phyloP scores from a whole-genome alignment of 768 basidiomycete species.

The Cubamyces sp. region DNA sequence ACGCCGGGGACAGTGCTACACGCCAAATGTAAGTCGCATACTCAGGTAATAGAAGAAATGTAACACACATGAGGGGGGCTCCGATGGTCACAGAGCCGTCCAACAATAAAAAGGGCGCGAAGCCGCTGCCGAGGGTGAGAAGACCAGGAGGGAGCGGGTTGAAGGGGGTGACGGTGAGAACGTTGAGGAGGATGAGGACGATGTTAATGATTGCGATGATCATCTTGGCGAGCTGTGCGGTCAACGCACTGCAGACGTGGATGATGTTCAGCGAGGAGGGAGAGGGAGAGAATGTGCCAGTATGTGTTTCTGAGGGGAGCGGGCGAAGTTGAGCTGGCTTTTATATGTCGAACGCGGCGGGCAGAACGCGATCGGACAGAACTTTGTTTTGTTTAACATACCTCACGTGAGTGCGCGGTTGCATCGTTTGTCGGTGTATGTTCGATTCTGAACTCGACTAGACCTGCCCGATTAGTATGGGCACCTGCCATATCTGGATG shows the following conservation, averaged over 20 bases:
- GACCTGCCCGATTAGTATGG: neutral
- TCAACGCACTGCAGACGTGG: neutral
- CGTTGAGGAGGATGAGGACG: slow-evolving; percentile 4
- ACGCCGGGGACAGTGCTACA: too few species aligned
- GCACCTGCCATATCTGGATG: neutral
- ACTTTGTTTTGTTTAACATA: slow-evolving; percentile 10
- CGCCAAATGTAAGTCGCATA: too few species aligned
- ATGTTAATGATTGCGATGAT: neutral
- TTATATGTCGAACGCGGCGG: neutral
- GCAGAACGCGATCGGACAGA: slow-evolving; percentile 15
- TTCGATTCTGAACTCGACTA: neutral
- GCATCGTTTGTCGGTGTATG: slow-evolving; percentile 13
- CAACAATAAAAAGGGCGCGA: neutral
- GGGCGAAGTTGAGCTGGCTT: neutral
- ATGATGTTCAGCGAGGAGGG: neutral
- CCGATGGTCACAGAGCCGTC: neutral
- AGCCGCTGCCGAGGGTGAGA: slow-evolving; percentile 1
- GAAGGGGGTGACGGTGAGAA: neutral
- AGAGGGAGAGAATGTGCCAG: too few species aligned
- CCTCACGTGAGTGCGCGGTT: slow-evolving; percentile 5
- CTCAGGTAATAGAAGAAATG: neutral
- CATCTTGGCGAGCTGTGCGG: neutral
- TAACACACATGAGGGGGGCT: slow-evolving; percentile 1
- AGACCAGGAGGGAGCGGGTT: neutral
- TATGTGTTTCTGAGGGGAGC: neutral